Evolutionary conservation across 169 alveolate genomes (phyloP), one percentile per base, ranked within the genome.

Genomic region (Cryptosporidium andersoni): DNA sequence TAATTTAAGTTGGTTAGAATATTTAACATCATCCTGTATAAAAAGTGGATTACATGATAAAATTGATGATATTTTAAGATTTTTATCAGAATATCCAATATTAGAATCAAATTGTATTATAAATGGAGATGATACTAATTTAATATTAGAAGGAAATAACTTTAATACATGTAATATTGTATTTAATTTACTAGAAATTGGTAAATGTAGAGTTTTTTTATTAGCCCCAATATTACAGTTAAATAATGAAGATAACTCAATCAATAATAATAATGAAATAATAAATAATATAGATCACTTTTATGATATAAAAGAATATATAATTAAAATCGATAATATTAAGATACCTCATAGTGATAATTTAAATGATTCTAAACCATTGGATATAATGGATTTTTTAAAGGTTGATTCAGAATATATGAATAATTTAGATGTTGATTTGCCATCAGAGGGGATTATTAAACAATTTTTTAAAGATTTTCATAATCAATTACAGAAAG

Each of bases 1-100:
- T 36, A n/a, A 74, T 49, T 58, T 74, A 11, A 68, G 60, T 49
- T 74, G 85, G 85, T 16, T 74, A 45, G 74, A 74, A 25, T 58
- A 56, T 48, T 42, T 74, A 11, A 58, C 60, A 45, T 47, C 85
- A n/a, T 47, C 60, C 9, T 37, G 14, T 5, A 39, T 47, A 39
- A 52, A 39, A 11, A 47, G 48, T 2, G 74, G 34, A 1, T 55
- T n/a, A 8, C 6, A 42, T 7, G 2, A 37, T 5, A 14, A 40
- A 12, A 39, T 58, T 14, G 42, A 60, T 12, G 39, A 60, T 4
- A 74, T 40, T 5, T n/a, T 45, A 8, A 63, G 42, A 37, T 16
- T 74, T 8, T 55, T 48, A 25, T 25, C 25, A 25, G 25, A 25
- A 25, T 25, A 25, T 25, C 25, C 25, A 25, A 25, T 25, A 25